Base-by-base conservation (phyloP, 192 early-diverging fungal genomes). In the Coemansia sp. region DNA sequence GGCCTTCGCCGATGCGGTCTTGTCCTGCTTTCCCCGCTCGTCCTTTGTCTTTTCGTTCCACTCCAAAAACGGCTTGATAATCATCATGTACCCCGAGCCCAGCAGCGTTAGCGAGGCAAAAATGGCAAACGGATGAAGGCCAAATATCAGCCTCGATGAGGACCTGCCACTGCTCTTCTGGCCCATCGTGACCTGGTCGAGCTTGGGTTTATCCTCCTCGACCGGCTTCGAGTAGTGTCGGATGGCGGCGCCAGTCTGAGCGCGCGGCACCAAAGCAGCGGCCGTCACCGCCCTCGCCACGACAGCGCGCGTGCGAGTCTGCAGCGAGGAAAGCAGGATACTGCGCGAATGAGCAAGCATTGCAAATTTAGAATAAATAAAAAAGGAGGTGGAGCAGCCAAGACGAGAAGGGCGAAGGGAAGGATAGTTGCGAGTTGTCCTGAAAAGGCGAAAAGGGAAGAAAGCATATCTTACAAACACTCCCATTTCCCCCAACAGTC, bases 51-150 rank as follows among this genome's bases (percentile, higher is more conserved):
- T 33, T 22, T 31, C 43, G 43, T 53, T 52, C 70, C 70, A 65
- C 19, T 61, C 53, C 22, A 65, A 22, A 45, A 56, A 66, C 14
- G 70, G 70, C 55, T 66, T 66, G 64, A 73, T 49, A 2, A 66
- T 55, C 42, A 74, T 32, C 21, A 29, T 18, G 56, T 63, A 63
- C 13, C 64, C 63, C 5, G 60, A 52, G 13, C 35, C 55, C 13
- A 74, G 21, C 0, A 67, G 30, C 5, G 65, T 60, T 6, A 58
- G 30, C 10, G 65, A 54, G 7, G 52, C 60, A 15, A 75, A 29
- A 11, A 75, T 30, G 0, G 65, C 65, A 4, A 66, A 40, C 3
- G 71, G 71, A 31, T 68, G 60, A 30, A 74, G 38, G 1, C 65
- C 56, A 46, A 63, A 58, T 36, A 63, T 26, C 32, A 36, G 41